Evolutionary conservation across 495 filamentous ascomycete genomes (phyloP).

Genomic region (Delitschia confertaspora): DNA sequence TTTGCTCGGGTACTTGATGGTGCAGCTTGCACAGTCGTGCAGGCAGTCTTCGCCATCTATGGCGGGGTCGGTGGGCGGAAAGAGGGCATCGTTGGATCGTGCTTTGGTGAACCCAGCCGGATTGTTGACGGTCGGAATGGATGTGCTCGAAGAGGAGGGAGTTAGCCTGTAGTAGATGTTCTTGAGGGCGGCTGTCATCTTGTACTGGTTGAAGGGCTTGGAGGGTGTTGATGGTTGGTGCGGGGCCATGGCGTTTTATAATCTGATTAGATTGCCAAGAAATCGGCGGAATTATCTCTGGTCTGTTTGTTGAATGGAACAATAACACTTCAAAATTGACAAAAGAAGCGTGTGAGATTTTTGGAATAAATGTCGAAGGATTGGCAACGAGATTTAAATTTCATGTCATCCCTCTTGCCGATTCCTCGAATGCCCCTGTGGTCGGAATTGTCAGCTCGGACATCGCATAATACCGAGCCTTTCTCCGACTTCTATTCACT

Average conservation of each 20-base stretch:
- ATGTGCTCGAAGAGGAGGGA: conserved; percentile 20
- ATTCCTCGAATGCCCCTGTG: too few species aligned
- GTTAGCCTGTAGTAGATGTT: conserved; percentile 29
- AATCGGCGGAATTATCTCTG: conserved; percentile 15
- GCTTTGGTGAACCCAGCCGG: conserved; percentile 31
- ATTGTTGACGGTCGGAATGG: conserved; percentile 10
- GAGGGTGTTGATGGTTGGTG: neutral
- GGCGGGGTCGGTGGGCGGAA: conserved; percentile 55
- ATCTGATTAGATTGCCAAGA: conserved; percentile 25
- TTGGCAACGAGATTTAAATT: too few species aligned
- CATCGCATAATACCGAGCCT: too few species aligned
- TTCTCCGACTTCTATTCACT: too few species aligned
- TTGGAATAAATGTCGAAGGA: too few species aligned
- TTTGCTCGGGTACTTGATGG: conserved; percentile 63
- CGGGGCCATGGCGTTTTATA: conserved; percentile 14
- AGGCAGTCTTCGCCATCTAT: conserved; percentile 85
- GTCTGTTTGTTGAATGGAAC: too few species aligned
- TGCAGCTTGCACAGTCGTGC: conserved; percentile 81
- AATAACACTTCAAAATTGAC: too few species aligned
- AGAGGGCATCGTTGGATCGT: conserved; percentile 39
- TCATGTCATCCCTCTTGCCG: too few species aligned
- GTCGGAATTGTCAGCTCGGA: too few species aligned
- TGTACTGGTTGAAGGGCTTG: conserved; percentile 19
- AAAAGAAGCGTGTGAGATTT: too few species aligned
- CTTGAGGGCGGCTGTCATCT: conserved; percentile 30